Base-by-base conservation (phyloP, 495 filamentous ascomycete genomes). In the Xylaria grammica region DNA sequence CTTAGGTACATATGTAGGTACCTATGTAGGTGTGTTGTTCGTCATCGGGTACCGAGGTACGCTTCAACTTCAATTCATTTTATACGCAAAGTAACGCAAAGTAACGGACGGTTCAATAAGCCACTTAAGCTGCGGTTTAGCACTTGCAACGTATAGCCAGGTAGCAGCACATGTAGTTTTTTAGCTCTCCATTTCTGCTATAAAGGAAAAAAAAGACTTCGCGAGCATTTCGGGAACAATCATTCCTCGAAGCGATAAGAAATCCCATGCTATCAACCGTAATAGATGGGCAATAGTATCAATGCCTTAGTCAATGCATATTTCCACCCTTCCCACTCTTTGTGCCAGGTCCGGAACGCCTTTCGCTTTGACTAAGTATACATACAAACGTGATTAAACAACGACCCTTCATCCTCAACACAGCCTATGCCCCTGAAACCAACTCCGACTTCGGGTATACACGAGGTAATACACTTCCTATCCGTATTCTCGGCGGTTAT, bases 301-400 rank as follows among this genome's bases (percentile, higher is more conserved):
- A 9, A 62, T 40, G 15, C 24, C 49, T 53, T 9, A 44, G 49
- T 30, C 51, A 26, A 26, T 32, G 10, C 32, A 50, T 57, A 40
- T 42, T 17, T 42, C 42, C 38, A 54, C 51, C 42, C 3, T 51
- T 38, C n/a, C 62, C 45, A 45, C 22, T 56, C 44, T 51, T 57
- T 56, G 42, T 63, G 51, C 61, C 51, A 56, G 60, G 62, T 64
- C 62, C 62, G 52, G 62, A 64, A 64, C 62, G 62, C 62, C 62
- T 64, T 45, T 63, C 50, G 62, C 62, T 64, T 22, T 64, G 62
- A 58, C 45, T 58, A 55, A 34, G 26, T 64, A 54, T 64, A 64
- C 62, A 64, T 57, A 24, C 17, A 45, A 63, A 63, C 40, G 4
- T 55, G n/a, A 42, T 32, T 7, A 36, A 55, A 54, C 58, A 36